Evolutionary conservation across 352 stramenopile species (phyloP).

Genomic region (Phytophthora syringae): DNA sequence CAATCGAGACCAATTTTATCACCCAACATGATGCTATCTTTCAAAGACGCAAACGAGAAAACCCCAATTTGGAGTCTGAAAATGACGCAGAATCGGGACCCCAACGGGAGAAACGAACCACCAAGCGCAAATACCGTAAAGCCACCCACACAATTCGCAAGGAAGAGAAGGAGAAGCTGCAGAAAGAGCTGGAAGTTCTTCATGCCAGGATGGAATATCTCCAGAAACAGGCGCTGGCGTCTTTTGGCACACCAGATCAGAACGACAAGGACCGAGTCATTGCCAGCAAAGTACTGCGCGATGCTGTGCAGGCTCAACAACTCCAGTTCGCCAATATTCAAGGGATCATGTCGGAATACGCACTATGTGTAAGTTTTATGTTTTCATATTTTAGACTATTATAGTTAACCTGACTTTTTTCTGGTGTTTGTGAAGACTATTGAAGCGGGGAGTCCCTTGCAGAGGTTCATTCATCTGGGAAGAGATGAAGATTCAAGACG

Average conservation of each 20-base stretch:
- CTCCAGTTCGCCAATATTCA: constrained; percentile 48
- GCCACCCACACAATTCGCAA: constrained; percentile 48
- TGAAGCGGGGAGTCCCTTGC: constrained; percentile 38
- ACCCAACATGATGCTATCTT: constrained; percentile 12
- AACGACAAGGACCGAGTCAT: constrained; percentile 37
- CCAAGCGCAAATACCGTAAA: constrained; percentile 41
- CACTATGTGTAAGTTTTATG: constrained; percentile 34
- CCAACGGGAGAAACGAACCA: constrained; percentile 11
- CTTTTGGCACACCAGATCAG: constrained; percentile 27
- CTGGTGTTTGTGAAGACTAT: constrained; percentile 30
- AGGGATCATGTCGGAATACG: constrained; percentile 51
- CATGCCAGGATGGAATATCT: constrained; percentile 32
- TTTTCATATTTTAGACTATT: background rate
- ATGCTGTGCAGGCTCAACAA: constrained; percentile 44
- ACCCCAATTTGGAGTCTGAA: constrained; percentile 8
- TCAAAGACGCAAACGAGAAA: constrained; percentile 21
- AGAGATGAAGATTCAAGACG: constrained; percentile 16
- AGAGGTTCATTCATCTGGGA: constrained; percentile 38
- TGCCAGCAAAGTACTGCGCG: constrained; percentile 38
- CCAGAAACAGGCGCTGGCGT: constrained; percentile 29
- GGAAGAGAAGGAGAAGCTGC: constrained; percentile 41
- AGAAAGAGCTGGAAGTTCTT: constrained; percentile 29
- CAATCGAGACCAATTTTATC: background rate
- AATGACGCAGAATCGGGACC: constrained; percentile 9
- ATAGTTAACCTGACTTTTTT: background rate